These are phyloP conservation scores for Chrysoporthe cubensis DNA, from an alignment of 2,329 filamentous ascomycete species.

Conservation along the genomic window DNA sequence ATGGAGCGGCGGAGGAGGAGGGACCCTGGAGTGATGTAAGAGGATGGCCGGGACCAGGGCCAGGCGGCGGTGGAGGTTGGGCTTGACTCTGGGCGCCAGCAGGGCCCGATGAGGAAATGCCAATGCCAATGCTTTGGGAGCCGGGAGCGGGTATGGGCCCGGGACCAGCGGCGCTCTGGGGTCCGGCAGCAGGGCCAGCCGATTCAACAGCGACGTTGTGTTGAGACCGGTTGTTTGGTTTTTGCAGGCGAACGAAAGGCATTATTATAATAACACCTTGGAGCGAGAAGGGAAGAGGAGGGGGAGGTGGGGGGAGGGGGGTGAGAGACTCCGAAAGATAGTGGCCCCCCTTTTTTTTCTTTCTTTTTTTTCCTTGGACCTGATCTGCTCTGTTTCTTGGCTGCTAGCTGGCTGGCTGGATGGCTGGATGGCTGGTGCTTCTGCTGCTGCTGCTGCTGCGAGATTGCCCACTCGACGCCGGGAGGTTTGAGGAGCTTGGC, in stretches of 20 bases:
- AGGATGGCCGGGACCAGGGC: slow-evolving; percentile 52
- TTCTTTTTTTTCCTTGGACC: background rate
- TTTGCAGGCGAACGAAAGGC: slow-evolving; percentile 60
- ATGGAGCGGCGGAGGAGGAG: slow-evolving; percentile 30
- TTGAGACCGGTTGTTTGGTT: slow-evolving; percentile 61
- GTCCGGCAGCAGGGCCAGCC: slow-evolving; percentile 30
- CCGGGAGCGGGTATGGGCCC: slow-evolving; percentile 17
- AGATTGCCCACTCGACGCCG: background rate
- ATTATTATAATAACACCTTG: slow-evolving; percentile 41
- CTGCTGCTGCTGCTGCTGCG: slow-evolving; percentile 6
- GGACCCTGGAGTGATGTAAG: slow-evolving; percentile 34
- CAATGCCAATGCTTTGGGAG: slow-evolving; percentile 16
- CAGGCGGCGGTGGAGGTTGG: slow-evolving; percentile 39
- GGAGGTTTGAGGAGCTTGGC: background rate
- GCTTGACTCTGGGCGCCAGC: slow-evolving; percentile 29
- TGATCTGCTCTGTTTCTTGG: background rate
- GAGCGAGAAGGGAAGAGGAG: background rate
- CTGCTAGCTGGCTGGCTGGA: background rate
- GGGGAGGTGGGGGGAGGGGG: background rate
- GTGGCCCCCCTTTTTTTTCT: slow-evolving; percentile 7
- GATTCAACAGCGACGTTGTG: slow-evolving; percentile 52
- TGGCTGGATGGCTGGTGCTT: background rate
- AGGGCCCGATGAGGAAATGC: slow-evolving; percentile 26
- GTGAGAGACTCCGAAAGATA: background rate
- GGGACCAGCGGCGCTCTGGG: slow-evolving; percentile 28